phyloP scores from a whole-genome alignment of 257 asterid genomes.

The Osmanthus fragrans region DNA sequence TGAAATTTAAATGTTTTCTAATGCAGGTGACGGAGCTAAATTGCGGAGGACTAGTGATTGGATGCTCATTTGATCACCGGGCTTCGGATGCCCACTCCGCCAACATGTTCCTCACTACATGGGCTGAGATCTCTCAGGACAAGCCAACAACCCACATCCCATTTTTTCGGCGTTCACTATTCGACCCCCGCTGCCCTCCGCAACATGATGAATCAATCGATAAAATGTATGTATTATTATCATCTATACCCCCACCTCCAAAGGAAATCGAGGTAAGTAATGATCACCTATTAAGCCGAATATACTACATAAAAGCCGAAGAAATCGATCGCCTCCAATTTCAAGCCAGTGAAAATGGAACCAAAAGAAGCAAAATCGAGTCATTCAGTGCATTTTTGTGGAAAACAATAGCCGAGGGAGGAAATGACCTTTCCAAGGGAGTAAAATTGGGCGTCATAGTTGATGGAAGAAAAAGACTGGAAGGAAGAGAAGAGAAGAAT shows the following conservation, averaged over 20 bases:
- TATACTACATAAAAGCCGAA: slow-evolving; percentile 39
- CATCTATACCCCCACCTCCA: slow-evolving; percentile 32
- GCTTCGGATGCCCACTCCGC: slow-evolving; percentile 57
- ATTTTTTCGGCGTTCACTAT: slow-evolving; percentile 50
- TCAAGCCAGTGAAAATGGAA: slow-evolving; percentile 32
- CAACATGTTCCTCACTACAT: slow-evolving; percentile 54
- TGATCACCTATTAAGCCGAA: slow-evolving; percentile 34
- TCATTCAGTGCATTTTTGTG: slow-evolving; percentile 55
- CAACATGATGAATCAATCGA: slow-evolving; percentile 35
- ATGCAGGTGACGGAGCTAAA: slow-evolving; percentile 54
- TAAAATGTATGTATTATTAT: slow-evolving; percentile 34
- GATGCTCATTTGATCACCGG: slow-evolving; percentile 66
- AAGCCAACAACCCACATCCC: slow-evolving; percentile 34
- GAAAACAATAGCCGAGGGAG: slow-evolving; percentile 45
- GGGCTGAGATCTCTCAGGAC: slow-evolving; percentile 50
- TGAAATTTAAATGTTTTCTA: background rate
- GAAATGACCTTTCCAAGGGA: slow-evolving; percentile 16
- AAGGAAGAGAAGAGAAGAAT: background rate
- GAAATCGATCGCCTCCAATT: slow-evolving; percentile 47
- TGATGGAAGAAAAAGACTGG: slow-evolving; percentile 45
- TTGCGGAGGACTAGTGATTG: slow-evolving; percentile 60
- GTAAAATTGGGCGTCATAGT: slow-evolving; percentile 48
- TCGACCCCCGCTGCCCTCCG: slow-evolving; percentile 51
- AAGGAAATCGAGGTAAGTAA: background rate
- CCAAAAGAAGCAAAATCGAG: slow-evolving; percentile 43